These are phyloP conservation scores for Chrysanthemum makinoi DNA, from an alignment of 129 eudicot genomes.

Conservation along the genomic window DNA sequence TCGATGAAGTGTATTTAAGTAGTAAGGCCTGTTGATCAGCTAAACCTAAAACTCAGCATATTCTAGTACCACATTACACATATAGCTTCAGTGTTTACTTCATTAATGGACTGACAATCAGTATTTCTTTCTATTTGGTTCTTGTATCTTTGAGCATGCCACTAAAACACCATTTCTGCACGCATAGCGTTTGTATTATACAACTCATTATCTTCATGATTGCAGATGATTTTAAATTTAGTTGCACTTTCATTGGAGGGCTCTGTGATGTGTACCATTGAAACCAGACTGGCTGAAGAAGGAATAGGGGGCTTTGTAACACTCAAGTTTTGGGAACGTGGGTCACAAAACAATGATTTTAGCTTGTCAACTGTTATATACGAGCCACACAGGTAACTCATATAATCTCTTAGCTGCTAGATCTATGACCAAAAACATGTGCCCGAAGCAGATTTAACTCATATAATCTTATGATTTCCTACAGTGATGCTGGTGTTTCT, in stretches of 20 bases:
- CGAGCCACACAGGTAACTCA: slow-evolving; percentile 99
- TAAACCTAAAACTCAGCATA: too few relatives aligned
- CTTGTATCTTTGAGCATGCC: background rate
- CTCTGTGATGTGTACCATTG: slow-evolving; percentile 79
- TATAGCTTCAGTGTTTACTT: background rate
- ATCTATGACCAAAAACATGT: background rate
- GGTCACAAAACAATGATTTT: slow-evolving; percentile 50
- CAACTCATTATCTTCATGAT: slow-evolving; percentile 14
- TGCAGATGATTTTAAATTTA: slow-evolving; percentile 71
- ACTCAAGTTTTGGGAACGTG: slow-evolving; percentile 81
- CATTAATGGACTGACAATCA: background rate
- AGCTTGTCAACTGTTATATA: slow-evolving; percentile 81
- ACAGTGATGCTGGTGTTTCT: slow-evolving; percentile 71
- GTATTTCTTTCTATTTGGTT: background rate
- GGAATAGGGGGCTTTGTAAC: slow-evolving; percentile 89
- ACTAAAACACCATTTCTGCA: background rate
- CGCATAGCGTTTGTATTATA: background rate
- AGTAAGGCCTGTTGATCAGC: too few relatives aligned
- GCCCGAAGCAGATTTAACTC: background rate
- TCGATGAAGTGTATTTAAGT: too few relatives aligned
- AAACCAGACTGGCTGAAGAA: slow-evolving; percentile 85
- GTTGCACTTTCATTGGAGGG: slow-evolving; percentile 86
- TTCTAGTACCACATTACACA: background rate
- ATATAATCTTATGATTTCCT: slow-evolving; percentile 19
- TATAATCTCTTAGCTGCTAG: too few relatives aligned